A percentile compares a stretch with the other conserved stretches of the same genome.
phyloP scores from a whole-genome alignment of 331 rosid species.

The Malus hybrid region DNA sequence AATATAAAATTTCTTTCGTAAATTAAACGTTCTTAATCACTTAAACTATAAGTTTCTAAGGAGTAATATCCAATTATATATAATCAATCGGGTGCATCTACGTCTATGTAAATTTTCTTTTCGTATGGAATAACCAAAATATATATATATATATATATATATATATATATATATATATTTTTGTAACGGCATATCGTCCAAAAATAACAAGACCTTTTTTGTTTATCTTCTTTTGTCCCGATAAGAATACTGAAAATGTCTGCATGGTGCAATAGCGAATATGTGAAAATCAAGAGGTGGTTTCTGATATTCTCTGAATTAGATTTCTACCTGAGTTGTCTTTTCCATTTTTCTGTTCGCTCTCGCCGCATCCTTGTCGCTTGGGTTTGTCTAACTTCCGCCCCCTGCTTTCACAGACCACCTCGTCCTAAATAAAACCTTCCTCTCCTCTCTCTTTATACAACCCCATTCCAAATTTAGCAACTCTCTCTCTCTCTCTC shows the following conservation, averaged over 20 bases:
- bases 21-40: no score
- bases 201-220: no score
- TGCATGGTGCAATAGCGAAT: not conserved
- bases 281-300: not conserved
- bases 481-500: constrained; percentile 4
- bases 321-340: not conserved
- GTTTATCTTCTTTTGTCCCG: not conserved
- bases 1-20: no score
- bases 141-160: no score
- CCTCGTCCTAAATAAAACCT: not conserved
- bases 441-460: not conserved
- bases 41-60: fast-evolving
- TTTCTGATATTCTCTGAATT: not conserved
- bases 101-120: no score
- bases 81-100: no score
- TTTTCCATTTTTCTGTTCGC: no score
- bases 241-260: not conserved
- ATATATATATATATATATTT: no score
- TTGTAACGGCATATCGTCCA: no score
- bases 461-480: constrained; percentile 35
- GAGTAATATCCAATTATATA: no score
- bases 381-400: not conserved
- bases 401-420: not conserved
- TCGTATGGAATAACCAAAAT: no score
- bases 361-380: not conserved